These are phyloP conservation scores for Saccharomycopsis sp. DNA, from an alignment of 805 yeast genomes.

Conservation along the genomic window DNA sequence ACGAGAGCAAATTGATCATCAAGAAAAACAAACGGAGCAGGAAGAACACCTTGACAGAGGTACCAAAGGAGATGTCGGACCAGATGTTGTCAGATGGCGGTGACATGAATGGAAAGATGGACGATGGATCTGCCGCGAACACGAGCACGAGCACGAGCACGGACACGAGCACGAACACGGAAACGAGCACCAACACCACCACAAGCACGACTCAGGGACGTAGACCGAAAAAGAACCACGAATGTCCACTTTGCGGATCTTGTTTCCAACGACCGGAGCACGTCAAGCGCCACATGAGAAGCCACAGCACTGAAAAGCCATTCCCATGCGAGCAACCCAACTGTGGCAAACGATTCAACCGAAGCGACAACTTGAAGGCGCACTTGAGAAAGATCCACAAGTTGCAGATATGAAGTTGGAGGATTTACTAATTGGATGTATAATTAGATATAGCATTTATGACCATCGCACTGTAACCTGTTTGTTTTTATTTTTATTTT, in stretches of 20 bases:
- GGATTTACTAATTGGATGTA: no score
- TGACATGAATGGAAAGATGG: neutral
- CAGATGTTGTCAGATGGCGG: neutral
- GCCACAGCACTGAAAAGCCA: slow-evolving; percentile 77
- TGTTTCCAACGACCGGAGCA: slow-evolving; percentile 65
- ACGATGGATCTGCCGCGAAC: neutral
- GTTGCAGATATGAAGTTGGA: slow-evolving; percentile 5
- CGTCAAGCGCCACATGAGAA: slow-evolving; percentile 57
- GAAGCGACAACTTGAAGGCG: slow-evolving; percentile 74
- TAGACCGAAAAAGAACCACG: slow-evolving; percentile 46
- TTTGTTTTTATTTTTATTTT: no score
- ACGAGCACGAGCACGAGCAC: neutral
- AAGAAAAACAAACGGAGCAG: slow-evolving; percentile 18
- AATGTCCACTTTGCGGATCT: slow-evolving; percentile 55
- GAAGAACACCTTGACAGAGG: slow-evolving; percentile 7
- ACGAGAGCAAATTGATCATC: slow-evolving; percentile 15
- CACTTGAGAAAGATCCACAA: slow-evolving; percentile 43
- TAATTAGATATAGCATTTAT: no score
- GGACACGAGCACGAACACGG: neutral
- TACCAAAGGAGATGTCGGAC: neutral
- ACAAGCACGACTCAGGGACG: slow-evolving; percentile 15
- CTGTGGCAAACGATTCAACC: slow-evolving; percentile 57
- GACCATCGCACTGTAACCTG: no score
- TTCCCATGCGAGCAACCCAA: slow-evolving; percentile 46
- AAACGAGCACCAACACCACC: slow-evolving; percentile 16